phyloP scores from a whole-genome alignment of 2,329 filamentous ascomycete species.

The Colletotrichum noveboracense region DNA sequence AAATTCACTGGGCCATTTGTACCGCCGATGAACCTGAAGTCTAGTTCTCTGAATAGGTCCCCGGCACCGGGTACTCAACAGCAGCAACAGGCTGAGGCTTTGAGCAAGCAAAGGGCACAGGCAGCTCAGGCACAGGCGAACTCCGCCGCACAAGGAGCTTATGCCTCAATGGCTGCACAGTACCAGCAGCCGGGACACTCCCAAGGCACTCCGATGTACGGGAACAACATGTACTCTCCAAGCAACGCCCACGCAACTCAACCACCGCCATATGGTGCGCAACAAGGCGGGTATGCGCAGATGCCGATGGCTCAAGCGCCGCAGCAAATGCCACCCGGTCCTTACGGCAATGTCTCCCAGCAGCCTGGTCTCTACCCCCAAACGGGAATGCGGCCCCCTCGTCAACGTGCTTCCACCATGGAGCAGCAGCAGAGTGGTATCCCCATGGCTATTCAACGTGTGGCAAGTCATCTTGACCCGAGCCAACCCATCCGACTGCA shows the following conservation, averaged over 20 bases:
- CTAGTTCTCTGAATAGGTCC: constrained; percentile 82
- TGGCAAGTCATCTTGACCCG: constrained; percentile 94
- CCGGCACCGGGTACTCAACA: constrained; percentile 93
- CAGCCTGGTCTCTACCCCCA: constrained; percentile 65
- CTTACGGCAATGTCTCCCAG: constrained; percentile 63
- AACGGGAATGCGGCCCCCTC: constrained; percentile 72
- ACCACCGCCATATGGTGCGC: constrained; percentile 81
- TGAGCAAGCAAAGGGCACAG: constrained; percentile 89
- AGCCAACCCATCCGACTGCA: constrained; percentile 93
- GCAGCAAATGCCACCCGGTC: constrained; percentile 69
- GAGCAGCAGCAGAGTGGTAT: constrained; percentile 94
- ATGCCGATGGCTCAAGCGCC: constrained; percentile 74
- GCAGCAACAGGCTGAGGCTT: constrained; percentile 91
- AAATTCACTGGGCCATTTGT: constrained; percentile 97
- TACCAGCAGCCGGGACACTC: constrained; percentile 53
- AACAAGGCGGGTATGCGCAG: constrained; percentile 73
- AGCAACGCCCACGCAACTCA: constrained; percentile 58
- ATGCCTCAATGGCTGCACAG: constrained; percentile 55
- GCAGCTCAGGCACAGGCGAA: constrained; percentile 74
- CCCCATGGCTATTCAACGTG: constrained; percentile 88
- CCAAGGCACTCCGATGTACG: constrained; percentile 73
- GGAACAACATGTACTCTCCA: constrained; percentile 82
- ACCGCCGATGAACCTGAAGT: constrained; percentile 94
- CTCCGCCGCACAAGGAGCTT: constrained; percentile 67
- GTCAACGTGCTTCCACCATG: constrained; percentile 94